phyloP scores from a whole-genome alignment of 495 filamentous ascomycete species.

The Barbatosphaeria neglecta region DNA sequence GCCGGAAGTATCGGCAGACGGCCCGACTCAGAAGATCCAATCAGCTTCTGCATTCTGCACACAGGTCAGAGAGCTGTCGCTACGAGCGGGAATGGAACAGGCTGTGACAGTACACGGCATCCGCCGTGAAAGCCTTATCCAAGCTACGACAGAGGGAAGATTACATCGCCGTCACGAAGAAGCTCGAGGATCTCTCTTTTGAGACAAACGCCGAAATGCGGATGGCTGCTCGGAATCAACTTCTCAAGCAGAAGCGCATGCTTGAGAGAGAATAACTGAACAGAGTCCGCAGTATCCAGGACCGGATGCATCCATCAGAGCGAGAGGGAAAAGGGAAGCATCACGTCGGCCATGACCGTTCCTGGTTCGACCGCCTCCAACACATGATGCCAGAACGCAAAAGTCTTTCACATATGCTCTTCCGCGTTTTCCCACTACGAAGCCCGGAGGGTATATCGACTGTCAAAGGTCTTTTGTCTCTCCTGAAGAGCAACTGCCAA shows the following conservation, averaged over 20 bases:
- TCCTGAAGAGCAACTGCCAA: slow-evolving; percentile 7
- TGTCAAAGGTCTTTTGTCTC: slow-evolving; percentile 7
- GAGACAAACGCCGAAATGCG: neutral
- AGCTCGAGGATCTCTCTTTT: too few species aligned
- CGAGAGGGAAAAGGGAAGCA: neutral
- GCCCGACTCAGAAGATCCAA: slow-evolving; percentile 8
- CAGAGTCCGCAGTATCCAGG: slow-evolving; percentile 4
- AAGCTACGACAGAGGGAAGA: slow-evolving; percentile 5
- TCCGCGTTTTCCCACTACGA: slow-evolving; percentile 1
- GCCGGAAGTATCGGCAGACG: neutral
- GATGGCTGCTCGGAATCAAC: slow-evolving; percentile 1
- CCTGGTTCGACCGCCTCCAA: slow-evolving; percentile 3
- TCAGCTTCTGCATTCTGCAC: neutral
- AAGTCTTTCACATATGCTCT: slow-evolving; percentile 4
- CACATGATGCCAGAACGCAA: slow-evolving; percentile 9
- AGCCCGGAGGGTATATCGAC: slow-evolving; percentile 1
- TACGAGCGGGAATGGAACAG: slow-evolving; percentile 5
- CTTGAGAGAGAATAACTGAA: slow-evolving; percentile 8
- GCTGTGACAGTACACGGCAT: slow-evolving; percentile 5
- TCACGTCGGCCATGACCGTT: slow-evolving; percentile 5
- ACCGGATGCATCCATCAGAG: slow-evolving; percentile 5
- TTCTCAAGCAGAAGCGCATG: slow-evolving; percentile 3
- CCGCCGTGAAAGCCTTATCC: slow-evolving; percentile 3
- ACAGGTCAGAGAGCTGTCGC: slow-evolving; percentile 5
- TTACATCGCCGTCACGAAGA: slow-evolving; percentile 1